Base-by-base conservation (phyloP, 495 filamentous ascomycete species). In the Lentithecium fluviatile region DNA sequence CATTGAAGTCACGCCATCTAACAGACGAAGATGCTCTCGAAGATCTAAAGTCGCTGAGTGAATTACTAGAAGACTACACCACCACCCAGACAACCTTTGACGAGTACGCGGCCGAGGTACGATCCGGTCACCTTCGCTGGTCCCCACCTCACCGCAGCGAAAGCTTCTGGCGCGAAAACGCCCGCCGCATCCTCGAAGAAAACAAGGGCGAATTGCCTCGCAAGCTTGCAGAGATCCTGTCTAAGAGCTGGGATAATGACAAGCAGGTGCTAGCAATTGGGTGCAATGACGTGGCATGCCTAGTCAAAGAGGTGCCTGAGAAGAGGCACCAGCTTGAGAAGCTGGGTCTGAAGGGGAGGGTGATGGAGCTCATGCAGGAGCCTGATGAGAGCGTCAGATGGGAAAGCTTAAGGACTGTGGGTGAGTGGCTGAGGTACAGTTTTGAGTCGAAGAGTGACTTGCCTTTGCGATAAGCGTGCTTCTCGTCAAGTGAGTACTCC, bases 71-170 rank as follows among this genome's bases (percentile, higher is more conserved):
- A 21, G 91, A 94, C 48, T 97, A 97, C 73, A 93, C 91, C 63
- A 90, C 89, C 71, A 94, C 90, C 37, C 95, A 97, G 76, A 98
- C 95, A 5, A 98, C 93, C 0, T 95, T 98, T 65, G 93, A 96
- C 74, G 86, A 95, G 70, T 98, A 98, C 73, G 88, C 90, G 12
- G 87, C 88, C 43, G 94, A 98, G 75, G 78, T 98, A 34, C 83
- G 88, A 49, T 85, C 89, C 4, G 93, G 94, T 36, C 91, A 95
- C 71, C 81, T 98, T 40, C 85, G 90, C 67, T 98, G 94, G 94
- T 93, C 88, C 8, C 95, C 94, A 36, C 93, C 95, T 2, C 94
- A 98, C 72, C 89, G 91, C 66, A 92, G 88, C 75, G 79, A 84
- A 17, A 81, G 83, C 17, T 98, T 98, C 79, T 98, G 94, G 94